Evolutionary conservation across 2,329 filamentous ascomycete species (phyloP), one percentile per base, ranked within the genome.

Genomic region (Colletotrichum shisoi): DNA sequence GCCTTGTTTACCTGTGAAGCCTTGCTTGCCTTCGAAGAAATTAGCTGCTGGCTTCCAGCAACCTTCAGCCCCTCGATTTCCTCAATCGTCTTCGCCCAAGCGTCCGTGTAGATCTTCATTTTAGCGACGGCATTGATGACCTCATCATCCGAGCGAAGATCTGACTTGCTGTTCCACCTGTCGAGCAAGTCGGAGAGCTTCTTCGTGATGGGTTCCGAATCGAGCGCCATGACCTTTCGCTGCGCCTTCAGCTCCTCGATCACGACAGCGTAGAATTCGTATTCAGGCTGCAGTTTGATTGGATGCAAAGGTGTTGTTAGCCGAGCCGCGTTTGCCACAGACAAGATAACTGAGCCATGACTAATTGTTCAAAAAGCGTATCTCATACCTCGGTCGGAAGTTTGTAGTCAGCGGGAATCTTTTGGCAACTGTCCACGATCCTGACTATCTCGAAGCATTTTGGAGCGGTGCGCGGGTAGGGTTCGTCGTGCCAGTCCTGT

Each of bases 31-130:
- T 52, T 34, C 13, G 17, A 21, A 2, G 11, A n/a, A 6, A 3
- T 37, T 19, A 4, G 9, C 4, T 1, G n/a, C 1, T 17, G n/a
- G 4, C 3, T 17, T 4, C 15, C 2, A 3, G 12, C 12, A 21
- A 7, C 5, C 11, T 24, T 39, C 2, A 53, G 51, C 7, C 1
- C 6, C n/a, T 53, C 51, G 12, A 53, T 39, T 27, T 53, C 51
- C 4, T 53, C 34, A 3, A 53, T 12, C 3, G n/a, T 39, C n/a
- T 7, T 21, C 8, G 5, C 12, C 51, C 51, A 53, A 17, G 51
- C 51, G 17, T 11, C n/a, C n/a, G 37, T 15, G n/a, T 15, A 39
- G 31, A 53, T 53, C 51, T 53, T 53, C 51, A 53, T 53, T 34
- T 4, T 53, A 3, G 51, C 51, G 8, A 53, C 51, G 13, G 34